Evolutionary conservation across 1,284 basidiomycete genomes (phyloP).

Genomic region (Tilletia setariae): DNA sequence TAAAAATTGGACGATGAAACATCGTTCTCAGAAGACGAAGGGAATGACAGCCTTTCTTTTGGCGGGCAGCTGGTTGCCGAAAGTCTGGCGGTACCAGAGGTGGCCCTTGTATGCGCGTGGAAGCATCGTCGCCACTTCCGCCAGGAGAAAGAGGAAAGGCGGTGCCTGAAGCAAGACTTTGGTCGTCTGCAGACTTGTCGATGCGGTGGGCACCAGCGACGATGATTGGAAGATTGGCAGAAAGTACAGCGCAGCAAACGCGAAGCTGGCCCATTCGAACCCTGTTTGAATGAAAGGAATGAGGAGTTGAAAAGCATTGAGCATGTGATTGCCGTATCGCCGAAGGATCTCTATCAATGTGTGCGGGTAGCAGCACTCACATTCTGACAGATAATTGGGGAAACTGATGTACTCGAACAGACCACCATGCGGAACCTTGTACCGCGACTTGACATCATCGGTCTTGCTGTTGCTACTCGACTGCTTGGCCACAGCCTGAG

Average conservation of each 20-base stretch:
- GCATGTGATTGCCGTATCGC: no score
- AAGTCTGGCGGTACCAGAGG: constrained; percentile 71
- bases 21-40: constrained; percentile 63
- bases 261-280: constrained; percentile 51
- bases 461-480: not conserved
- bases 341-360: no score
- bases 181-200: not conserved
- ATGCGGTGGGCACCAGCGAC: not conserved
- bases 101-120: constrained; percentile 76
- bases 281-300: constrained; percentile 24
- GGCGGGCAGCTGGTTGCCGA: constrained; percentile 63
- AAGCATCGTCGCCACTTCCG: constrained; percentile 71
- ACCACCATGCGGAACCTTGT: constrained; percentile 76
- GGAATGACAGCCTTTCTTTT: constrained; percentile 68
- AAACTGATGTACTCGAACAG: constrained; percentile 78
- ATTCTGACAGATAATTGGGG: constrained; percentile 90
- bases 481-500: constrained; percentile 8
- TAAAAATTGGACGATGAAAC: no score
- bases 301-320: no score
- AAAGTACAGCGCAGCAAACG: constrained; percentile 39
- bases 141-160: constrained; percentile 63
- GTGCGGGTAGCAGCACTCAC: constrained; percentile 34
- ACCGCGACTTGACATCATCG: constrained; percentile 49
- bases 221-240: constrained; percentile 28
- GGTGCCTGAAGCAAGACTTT: constrained; percentile 32